Evolutionary conservation across 2,329 filamentous ascomycete species (phyloP), one percentile per base, ranked within the genome.

Genomic region (Plenodomus biglobosus): DNA sequence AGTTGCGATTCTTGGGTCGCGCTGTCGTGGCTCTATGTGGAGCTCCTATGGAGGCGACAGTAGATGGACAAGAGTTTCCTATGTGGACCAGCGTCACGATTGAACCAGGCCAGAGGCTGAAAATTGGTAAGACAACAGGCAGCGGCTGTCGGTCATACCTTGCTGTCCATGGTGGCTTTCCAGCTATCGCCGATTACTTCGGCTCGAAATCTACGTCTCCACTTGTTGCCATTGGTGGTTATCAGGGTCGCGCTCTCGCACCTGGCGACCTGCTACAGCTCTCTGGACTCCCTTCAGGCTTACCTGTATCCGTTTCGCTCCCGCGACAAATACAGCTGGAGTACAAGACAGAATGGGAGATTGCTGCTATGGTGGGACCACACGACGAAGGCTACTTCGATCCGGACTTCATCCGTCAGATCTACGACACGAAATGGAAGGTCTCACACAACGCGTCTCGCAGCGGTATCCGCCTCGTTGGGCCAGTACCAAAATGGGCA

Each of bases 401-500:
- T 0, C 61, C 73, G 0, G 76, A 81, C 42, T 80, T 80, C 45
- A 76, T 83, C 41, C 75, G 81, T 8, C 80, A 79, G 69, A 74
- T 86, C 1, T 86, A 83, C 65, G 66, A 69, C 4, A 80, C 78
- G 0, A 68, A 75, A n/a, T 85, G 81, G 80, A 81, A 80, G 40
- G 74, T 86, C 1, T 81, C 78, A 0, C 83, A 86, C 56, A 85
- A 86, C 49, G 78, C 80, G 1, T 80, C 79, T 11, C 73, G 84
- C 47, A 81, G 78, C 35, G 84, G 82, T 0, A 81, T 86, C 20
- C 76, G 84, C 6, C 73, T 87, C 0, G 66, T 83, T 1, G 84
- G 84, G 0, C 82, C 83, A 0, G 75, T 77, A 0, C 81, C 81
- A 0, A 76, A 78, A 52, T 87, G 80, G 79, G 80, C 82, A 13